Conservation (phyloP, 2,329 filamentous ascomycete species). For the Colletotrichum falcatum region DNA sequence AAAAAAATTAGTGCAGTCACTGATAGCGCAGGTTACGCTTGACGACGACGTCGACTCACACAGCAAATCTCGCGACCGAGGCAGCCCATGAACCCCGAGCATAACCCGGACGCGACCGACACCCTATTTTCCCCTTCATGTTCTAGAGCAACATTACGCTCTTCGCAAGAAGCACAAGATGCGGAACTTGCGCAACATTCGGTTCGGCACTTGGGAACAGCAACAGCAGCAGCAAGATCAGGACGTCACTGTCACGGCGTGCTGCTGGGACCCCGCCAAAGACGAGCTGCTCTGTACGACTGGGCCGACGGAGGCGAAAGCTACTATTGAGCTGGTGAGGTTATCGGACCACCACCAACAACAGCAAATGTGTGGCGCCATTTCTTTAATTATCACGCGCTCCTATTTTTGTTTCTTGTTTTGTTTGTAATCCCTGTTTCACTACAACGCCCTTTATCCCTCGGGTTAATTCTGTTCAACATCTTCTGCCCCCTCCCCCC, state of each 20-base stretch:
- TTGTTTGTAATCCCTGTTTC: slow-evolving; percentile 3
- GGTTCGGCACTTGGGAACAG: slow-evolving; percentile 74
- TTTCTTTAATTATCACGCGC: slow-evolving; percentile 15
- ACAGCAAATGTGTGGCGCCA: slow-evolving; percentile 53
- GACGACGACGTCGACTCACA: slow-evolving; percentile 29
- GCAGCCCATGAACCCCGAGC: slow-evolving; percentile 11
- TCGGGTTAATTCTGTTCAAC: background rate
- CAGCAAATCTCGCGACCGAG: slow-evolving; percentile 16
- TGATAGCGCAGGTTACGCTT: background rate
- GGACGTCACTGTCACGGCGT: slow-evolving; percentile 72
- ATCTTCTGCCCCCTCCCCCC: background rate
- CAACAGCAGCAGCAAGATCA: slow-evolving; percentile 24
- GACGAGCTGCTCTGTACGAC: slow-evolving; percentile 86
- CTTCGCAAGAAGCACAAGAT: slow-evolving; percentile 59
- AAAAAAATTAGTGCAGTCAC: slow-evolving; percentile 25
- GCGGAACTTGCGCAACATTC: slow-evolving; percentile 88
- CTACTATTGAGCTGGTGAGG: slow-evolving; percentile 78
- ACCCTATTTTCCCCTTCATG: slow-evolving; percentile 7
- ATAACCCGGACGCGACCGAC: background rate
- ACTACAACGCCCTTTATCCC: background rate
- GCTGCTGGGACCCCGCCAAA: slow-evolving; percentile 85
- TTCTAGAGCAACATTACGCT: slow-evolving; percentile 6
- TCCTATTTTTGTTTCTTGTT: too few species aligned
- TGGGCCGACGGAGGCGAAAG: slow-evolving; percentile 78
- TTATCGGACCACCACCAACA: slow-evolving; percentile 58